phyloP scores from a whole-genome alignment of 805 yeast species.

The Yamadazyma kitorensis region DNA sequence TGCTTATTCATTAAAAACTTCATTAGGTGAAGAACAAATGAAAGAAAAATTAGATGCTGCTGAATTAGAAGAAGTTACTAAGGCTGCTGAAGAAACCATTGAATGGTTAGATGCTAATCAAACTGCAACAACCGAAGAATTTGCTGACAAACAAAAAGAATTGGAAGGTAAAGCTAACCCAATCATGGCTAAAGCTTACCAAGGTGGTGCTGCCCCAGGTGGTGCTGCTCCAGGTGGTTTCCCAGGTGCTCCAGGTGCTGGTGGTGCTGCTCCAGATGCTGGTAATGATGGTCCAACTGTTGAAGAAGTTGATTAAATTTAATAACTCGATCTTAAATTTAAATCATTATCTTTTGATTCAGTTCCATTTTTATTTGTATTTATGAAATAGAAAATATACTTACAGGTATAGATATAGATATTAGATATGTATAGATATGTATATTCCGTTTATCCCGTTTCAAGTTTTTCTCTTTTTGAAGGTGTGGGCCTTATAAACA shows the following conservation, averaged over 20 bases:
- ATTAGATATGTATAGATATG: too few species aligned
- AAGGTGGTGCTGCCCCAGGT: slow-evolving; percentile 82
- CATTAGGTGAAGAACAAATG: slow-evolving; percentile 35
- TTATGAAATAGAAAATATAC: too few species aligned
- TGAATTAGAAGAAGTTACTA: slow-evolving; percentile 65
- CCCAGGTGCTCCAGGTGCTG: slow-evolving; percentile 62
- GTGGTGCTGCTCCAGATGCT: slow-evolving; percentile 55
- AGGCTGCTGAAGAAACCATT: slow-evolving; percentile 82
- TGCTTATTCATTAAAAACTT: slow-evolving; percentile 88
- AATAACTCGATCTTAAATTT: too few species aligned
- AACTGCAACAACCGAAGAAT: slow-evolving; percentile 92
- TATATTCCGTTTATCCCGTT: too few species aligned
- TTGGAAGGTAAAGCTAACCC: slow-evolving; percentile 94
- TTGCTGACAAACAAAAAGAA: slow-evolving; percentile 89
- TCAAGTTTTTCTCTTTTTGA: too few species aligned
- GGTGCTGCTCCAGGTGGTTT: slow-evolving; percentile 65
- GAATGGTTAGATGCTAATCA: slow-evolving; percentile 92
- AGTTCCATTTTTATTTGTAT: too few species aligned
- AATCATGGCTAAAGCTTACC: slow-evolving; percentile 95
- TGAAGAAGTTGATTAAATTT: slow-evolving; percentile 50
- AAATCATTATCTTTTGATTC: too few species aligned
- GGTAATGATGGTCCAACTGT: slow-evolving; percentile 49
- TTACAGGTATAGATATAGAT: too few species aligned
- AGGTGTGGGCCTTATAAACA: too few species aligned
- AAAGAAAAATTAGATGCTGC: slow-evolving; percentile 25